Base-by-base conservation (phyloP, 1,139 yeast genomes). In the Yamadazyma pseudoaaseri region DNA sequence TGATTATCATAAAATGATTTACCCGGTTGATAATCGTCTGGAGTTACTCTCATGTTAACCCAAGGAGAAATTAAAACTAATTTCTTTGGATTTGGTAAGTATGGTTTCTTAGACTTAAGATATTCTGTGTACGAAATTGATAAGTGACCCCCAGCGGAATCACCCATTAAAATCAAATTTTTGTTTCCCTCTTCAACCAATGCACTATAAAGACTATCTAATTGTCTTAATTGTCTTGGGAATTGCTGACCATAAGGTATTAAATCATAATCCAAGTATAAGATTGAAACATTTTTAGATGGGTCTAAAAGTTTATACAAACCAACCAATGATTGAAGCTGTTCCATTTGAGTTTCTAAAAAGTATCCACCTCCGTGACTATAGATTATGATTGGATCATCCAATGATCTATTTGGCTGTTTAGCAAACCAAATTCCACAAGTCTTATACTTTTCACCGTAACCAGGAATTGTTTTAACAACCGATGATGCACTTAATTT, bases 351-450 rank as follows among this genome's bases (percentile, higher is more conserved):
- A 1, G 70, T 59, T 37, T 67, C 62, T 24, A 65, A 36, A 35
- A 55, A 65, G 42, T 56, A 69, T 2, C 74, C 75, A 2, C 76
- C 76, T 12, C 76, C 75, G 40, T 70, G 75, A 10, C 52, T 42
- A 39, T 55, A 69, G 16, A 69, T 48, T 14, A 70, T 46, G 12
- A 70, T 48, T 1, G 73, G 73, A 38, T 67, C 72, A 5, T 39
- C 31, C 3, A 17, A 5, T 8, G 48, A 39, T n/a, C 53, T 44
- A 23, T 52, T 43, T 3, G 53, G 52, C 29, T 54, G 56, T 40
- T 62, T 62, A 4, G 54, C 63, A 9, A 69, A 33, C 74, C 75
- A 70, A 28, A 53, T 47, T 5, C 69, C 60, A 34, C 56, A 51
- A n/a, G 50, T 42, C 33, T 62, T 68, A 39, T 49, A 67, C 20